Conservation (phyloP, 2,329 filamentous ascomycete genomes). For the Paracorniculantispora psalliotae region DNA sequence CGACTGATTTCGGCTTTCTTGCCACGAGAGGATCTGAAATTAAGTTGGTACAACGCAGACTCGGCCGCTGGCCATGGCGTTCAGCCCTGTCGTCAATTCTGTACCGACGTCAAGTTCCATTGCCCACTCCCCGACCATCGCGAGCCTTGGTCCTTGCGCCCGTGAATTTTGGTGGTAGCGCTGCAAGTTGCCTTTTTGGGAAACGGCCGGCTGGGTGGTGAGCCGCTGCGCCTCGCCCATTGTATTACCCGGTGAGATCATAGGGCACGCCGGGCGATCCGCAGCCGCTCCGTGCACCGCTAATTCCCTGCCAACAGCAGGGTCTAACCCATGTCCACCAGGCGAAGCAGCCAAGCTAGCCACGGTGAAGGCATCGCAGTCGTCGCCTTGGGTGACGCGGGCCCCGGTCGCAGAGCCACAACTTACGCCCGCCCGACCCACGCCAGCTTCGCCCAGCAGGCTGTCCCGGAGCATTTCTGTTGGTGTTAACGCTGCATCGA, state of each 20-base stretch:
- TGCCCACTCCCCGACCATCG: no score
- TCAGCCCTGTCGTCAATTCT: no score
- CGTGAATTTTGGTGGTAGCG: conserved; percentile 1
- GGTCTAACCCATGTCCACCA: not conserved
- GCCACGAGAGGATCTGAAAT: no score
- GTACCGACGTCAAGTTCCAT: no score
- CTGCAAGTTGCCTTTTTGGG: not conserved
- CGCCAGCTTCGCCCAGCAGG: not conserved
- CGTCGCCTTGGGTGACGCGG: not conserved
- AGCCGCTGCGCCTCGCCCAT: conserved; percentile 3
- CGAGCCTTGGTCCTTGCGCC: no score
- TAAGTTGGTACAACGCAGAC: no score
- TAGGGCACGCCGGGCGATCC: not conserved
- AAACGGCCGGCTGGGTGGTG: not conserved
- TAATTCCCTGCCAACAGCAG: not conserved
- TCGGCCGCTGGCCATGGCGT: no score
- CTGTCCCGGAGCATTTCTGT: not conserved
- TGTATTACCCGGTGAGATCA: not conserved
- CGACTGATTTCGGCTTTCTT: no score
- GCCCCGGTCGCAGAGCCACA: not conserved
- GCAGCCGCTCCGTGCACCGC: not conserved
- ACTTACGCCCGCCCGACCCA: not conserved
- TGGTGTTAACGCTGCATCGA: not conserved
- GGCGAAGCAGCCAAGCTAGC: not conserved
- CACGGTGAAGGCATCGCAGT: not conserved